Conservation (phyloP, 2,329 filamentous ascomycete genomes). For the Graphilbum fragrans region DNA sequence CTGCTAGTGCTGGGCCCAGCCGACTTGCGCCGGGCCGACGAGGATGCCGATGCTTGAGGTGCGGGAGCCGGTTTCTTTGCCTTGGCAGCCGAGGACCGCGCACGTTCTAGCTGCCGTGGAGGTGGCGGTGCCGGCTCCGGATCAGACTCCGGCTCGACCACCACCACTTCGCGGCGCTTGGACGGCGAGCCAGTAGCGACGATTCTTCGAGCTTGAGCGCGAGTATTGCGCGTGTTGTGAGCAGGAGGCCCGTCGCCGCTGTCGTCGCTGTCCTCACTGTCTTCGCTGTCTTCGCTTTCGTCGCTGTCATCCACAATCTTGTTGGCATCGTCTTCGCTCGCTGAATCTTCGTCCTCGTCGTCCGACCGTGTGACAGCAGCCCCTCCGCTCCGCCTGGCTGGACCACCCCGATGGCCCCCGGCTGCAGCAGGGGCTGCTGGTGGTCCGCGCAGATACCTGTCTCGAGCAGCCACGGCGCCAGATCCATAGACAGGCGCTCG, state of each 20-base stretch:
- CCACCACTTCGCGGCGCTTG: neutral
- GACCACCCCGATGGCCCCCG: conserved; percentile 20
- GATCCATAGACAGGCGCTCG: conserved; percentile 22
- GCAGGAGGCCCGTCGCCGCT: neutral
- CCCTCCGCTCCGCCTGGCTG: conserved; percentile 1
- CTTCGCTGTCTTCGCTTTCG: neutral
- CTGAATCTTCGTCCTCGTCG: conserved; percentile 11
- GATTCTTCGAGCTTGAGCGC: neutral
- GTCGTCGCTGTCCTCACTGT: neutral
- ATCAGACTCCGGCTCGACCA: neutral
- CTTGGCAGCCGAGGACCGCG: conserved; percentile 4
- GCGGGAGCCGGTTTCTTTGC: conserved; percentile 12
- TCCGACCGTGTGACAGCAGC: neutral
- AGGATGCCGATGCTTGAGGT: conserved; percentile 3
- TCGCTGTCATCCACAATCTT: conserved; percentile 6
- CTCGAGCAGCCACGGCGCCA: conserved; percentile 23
- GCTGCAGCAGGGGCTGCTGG: conserved; percentile 18
- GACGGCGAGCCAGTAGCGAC: neutral
- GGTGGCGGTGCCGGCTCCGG: neutral
- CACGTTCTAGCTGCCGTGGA: no score
- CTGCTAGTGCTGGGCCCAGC: neutral
- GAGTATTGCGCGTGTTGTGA: neutral
- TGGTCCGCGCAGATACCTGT: conserved; percentile 5
- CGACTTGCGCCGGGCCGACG: neutral
- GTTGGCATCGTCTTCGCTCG: conserved; percentile 13